Conservation (phyloP, 768 basidiomycete genomes). For the Asterophora lycoperdoides region DNA sequence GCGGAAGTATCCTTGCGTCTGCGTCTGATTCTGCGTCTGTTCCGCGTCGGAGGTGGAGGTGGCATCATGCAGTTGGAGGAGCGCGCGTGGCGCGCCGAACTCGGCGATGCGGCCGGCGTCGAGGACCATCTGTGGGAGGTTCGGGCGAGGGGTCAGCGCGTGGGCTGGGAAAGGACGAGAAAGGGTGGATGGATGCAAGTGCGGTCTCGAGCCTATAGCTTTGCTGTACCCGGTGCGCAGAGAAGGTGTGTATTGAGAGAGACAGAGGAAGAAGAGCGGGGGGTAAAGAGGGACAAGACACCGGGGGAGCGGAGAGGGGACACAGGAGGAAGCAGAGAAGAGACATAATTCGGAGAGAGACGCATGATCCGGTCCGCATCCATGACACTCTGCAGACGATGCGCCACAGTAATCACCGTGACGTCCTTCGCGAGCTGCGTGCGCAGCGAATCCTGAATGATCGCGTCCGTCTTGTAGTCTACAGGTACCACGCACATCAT, state of each 20-base stretch:
- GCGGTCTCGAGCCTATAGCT: no score
- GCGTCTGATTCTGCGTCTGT: no score
- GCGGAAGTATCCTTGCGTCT: constrained; percentile 48
- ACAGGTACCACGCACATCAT: neutral
- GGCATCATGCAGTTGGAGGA: constrained; percentile 41
- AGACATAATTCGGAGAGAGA: no score
- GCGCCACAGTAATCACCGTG: constrained; percentile 64
- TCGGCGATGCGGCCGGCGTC: constrained; percentile 54
- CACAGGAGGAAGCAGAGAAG: neutral
- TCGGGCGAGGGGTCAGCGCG: no score
- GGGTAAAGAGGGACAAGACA: no score
- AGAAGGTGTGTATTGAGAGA: no score
- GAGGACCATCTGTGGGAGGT: constrained; percentile 37
- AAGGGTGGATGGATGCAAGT: no score
- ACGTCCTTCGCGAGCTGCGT: constrained; percentile 56
- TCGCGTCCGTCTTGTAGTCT: constrained; percentile 59
- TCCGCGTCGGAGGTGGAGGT: constrained; percentile 28
- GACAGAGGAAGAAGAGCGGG: no score
- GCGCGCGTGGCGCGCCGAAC: constrained; percentile 46
- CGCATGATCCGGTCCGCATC: constrained; percentile 53
- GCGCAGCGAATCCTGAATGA: constrained; percentile 66
- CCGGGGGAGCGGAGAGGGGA: neutral
- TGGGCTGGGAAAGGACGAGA: no score
- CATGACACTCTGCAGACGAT: constrained; percentile 64
- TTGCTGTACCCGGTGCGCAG: no score